Conservation (phyloP, 495 filamentous ascomycete genomes). For the Wilcoxina mikolae region DNA sequence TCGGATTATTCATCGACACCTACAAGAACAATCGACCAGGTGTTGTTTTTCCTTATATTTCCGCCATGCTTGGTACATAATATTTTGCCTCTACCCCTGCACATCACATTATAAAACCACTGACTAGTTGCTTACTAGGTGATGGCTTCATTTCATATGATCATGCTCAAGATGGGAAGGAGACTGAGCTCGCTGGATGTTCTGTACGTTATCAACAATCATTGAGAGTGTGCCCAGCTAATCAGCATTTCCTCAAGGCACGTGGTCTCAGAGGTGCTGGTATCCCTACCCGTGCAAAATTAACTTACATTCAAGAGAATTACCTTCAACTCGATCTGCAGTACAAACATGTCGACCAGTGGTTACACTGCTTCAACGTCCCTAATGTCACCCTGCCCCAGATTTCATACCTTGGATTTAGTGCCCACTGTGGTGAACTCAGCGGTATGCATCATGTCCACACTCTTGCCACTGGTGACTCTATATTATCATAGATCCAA, state of each 20-base stretch:
- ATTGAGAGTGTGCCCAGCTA: neutral
- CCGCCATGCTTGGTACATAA: constrained; percentile 77
- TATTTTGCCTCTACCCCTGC: neutral
- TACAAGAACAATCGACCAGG: constrained; percentile 99
- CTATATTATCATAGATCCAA: neutral
- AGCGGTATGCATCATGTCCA: constrained; percentile 30
- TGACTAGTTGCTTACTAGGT: constrained; percentile 19
- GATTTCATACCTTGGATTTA: constrained; percentile 89
- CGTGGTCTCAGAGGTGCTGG: constrained; percentile 68
- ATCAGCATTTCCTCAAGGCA: constrained; percentile 40
- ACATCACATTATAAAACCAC: neutral
- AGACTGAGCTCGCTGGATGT: constrained; percentile 83
- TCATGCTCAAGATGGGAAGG: constrained; percentile 88
- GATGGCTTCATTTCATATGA: constrained; percentile 84
- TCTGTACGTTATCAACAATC: constrained; percentile 42
- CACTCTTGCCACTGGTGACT: neutral
- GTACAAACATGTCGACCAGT: constrained; percentile 78
- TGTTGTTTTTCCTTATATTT: constrained; percentile 89
- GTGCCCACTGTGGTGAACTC: constrained; percentile 88
- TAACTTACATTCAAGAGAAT: constrained; percentile 97
- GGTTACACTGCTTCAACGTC: constrained; percentile 77
- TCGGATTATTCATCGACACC: constrained; percentile 95
- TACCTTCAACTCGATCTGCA: constrained; percentile 79
- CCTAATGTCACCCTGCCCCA: constrained; percentile 57
- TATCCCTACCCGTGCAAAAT: constrained; percentile 64